Conservation (phyloP, 768 basidiomycete genomes). For the Boletus pseudo-olivaceus region DNA sequence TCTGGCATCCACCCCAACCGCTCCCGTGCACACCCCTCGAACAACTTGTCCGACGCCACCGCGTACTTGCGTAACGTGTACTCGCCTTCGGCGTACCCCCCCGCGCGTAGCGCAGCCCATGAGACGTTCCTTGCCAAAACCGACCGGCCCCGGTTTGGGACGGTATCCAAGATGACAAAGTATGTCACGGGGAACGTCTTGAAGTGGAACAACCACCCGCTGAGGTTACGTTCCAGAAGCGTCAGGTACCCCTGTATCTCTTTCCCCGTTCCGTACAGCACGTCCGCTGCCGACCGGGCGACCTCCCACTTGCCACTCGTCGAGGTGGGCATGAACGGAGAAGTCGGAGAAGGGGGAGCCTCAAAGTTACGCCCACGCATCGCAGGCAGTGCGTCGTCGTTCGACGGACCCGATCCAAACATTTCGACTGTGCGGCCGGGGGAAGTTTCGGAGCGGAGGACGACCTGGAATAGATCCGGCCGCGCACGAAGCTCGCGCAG, state of each 20-base stretch:
- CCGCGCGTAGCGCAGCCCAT: slow-evolving; percentile 28
- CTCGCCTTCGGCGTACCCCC: slow-evolving; percentile 23
- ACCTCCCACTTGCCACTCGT: slow-evolving; percentile 13
- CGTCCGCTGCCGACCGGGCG: slow-evolving; percentile 12
- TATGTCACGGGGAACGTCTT: slow-evolving; percentile 33
- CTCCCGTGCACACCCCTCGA: slow-evolving; percentile 14
- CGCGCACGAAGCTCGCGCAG: slow-evolving; percentile 28
- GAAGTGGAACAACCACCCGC: slow-evolving; percentile 27
- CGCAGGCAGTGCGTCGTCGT: slow-evolving; percentile 5
- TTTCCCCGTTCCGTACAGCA: slow-evolving; percentile 16
- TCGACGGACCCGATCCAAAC: slow-evolving; percentile 23
- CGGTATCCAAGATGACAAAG: slow-evolving; percentile 25
- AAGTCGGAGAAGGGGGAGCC: slow-evolving; percentile 9
- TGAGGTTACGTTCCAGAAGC: not conserved
- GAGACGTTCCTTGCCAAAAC: slow-evolving; percentile 3
- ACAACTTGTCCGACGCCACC: slow-evolving; percentile 15
- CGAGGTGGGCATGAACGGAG: not conserved
- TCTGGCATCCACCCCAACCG: slow-evolving; percentile 19
- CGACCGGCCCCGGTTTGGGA: not conserved
- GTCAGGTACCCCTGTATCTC: slow-evolving; percentile 11
- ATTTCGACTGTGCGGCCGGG: slow-evolving; percentile 19
- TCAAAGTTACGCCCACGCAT: slow-evolving; percentile 20
- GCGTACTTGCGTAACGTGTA: slow-evolving; percentile 15
- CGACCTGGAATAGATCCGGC: slow-evolving; percentile 32
- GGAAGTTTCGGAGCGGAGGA: slow-evolving; percentile 28